phyloP scores from a whole-genome alignment of 306 rosid genomes.

The Acacia acuminata region DNA sequence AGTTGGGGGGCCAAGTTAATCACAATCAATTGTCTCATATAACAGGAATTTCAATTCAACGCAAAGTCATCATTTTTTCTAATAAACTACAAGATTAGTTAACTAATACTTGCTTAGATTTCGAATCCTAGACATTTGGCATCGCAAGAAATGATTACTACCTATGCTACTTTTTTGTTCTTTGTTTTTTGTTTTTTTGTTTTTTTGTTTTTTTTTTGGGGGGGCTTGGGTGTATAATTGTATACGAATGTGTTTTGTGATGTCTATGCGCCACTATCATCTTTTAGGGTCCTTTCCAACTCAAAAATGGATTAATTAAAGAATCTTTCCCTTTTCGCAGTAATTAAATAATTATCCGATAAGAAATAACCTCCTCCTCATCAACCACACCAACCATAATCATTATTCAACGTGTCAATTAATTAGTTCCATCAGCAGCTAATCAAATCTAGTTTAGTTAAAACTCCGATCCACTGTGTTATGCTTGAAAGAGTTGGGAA shows the following conservation, averaged over 20 bases:
- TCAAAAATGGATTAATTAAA: background rate
- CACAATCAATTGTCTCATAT: background rate
- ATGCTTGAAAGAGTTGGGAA: background rate
- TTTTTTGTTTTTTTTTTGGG: too few relatives aligned
- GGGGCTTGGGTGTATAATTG: background rate
- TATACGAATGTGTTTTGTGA: background rate
- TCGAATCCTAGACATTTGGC: constrained; percentile 4
- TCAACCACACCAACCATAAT: background rate
- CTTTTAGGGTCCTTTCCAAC: background rate
- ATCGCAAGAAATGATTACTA: background rate
- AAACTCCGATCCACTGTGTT: background rate
- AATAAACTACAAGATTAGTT: background rate
- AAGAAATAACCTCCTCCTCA: too few relatives aligned
- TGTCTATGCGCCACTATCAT: background rate
- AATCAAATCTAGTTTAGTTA: background rate
- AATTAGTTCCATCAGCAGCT: background rate
- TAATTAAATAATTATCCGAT: background rate
- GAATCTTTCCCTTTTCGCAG: background rate
- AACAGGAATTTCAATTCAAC: background rate
- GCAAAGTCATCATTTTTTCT: background rate
- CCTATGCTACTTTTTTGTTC: background rate
- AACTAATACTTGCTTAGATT: background rate
- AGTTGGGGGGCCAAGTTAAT: constrained; percentile 4
- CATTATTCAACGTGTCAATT: background rate
- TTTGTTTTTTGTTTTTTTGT: too few relatives aligned